Conservation (phyloP, 495 filamentous ascomycete genomes). For the Podospora appendiculata region DNA sequence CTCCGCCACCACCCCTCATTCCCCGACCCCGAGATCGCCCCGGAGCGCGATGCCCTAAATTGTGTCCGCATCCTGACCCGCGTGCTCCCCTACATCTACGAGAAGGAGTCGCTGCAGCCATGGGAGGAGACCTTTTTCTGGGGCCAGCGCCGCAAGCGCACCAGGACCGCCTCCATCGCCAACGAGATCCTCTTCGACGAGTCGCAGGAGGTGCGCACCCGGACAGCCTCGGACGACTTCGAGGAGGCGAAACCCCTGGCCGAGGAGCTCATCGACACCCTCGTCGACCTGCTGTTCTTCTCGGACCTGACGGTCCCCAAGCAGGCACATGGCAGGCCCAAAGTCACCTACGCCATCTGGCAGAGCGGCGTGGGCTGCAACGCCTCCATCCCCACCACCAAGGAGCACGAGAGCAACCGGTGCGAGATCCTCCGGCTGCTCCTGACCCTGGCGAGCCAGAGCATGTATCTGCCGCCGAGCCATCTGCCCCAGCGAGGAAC, state of each 20-base stretch:
- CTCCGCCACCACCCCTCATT: constrained; percentile 86
- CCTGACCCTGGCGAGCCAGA: constrained; percentile 77
- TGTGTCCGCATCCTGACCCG: constrained; percentile 90
- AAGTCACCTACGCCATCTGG: constrained; percentile 93
- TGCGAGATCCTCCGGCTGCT: constrained; percentile 84
- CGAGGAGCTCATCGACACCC: constrained; percentile 87
- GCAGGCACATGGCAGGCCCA: constrained; percentile 57
- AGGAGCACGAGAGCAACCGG: constrained; percentile 84
- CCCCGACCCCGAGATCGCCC: constrained; percentile 81
- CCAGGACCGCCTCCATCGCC: constrained; percentile 43
- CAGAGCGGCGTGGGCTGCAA: constrained; percentile 96
- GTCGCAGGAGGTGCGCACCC: constrained; percentile 45
- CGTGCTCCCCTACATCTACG: constrained; percentile 85
- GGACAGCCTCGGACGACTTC: constrained; percentile 48
- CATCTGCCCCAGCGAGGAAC: constrained; percentile 79
- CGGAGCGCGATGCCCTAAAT: constrained; percentile 83
- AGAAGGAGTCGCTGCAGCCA: constrained; percentile 72
- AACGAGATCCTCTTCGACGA: constrained; percentile 85
- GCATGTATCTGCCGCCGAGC: constrained; percentile 86
- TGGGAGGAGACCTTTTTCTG: constrained; percentile 97
- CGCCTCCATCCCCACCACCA: constrained; percentile 76
- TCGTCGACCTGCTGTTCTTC: constrained; percentile 88
- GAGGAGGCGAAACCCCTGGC: constrained; percentile 83
- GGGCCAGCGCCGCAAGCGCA: constrained; percentile 60
- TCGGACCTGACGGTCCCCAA: constrained; percentile 77